Evolutionary conservation across 2,329 filamentous ascomycete species (phyloP), one percentile per base, ranked within the genome.

Genomic region (Botrytis galanthina): DNA sequence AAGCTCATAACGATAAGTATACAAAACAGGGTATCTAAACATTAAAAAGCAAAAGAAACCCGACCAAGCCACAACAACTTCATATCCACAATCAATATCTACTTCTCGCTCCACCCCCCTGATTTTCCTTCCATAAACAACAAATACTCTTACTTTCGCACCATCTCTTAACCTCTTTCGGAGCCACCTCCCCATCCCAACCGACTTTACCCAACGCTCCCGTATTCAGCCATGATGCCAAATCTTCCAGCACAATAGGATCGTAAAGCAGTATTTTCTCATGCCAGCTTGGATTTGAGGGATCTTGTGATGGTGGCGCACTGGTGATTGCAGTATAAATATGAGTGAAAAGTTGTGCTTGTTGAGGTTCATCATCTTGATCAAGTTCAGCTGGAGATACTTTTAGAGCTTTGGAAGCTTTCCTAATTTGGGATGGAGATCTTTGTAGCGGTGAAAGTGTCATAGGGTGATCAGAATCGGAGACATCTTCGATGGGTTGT

Each of bases 231-330:
- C 94, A 98, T 0, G 84, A 83, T 0, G 95, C 88, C 22, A 99
- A 84, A 76, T 98, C 94, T 82, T 98, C 95, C 0, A 98, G 83
- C 1, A 96, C 87, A 61, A 99, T 92, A 0, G 95, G 94, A 78
- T 98, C 95, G 80, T 97, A 98, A 81, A 98, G 89, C 9, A 98
- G 85, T 64, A 99, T 98, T 83, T 94, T 97, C 82, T 98, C 94
- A 78, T 97, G 87, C 93, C 95, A 98, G 3, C 89, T 94, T 22
- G 89, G 89, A 3, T 86, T 80, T 10, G 76, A 75, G 0, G 86
- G 82, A 76, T 90, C 84, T 6, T 78, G 84, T 0, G 87, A 85
- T 20, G 84, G 84, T 4, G 88, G 85, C 6, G 85, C 84, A 0
- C 83, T 83, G 14, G 79, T 86, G 16, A 92, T 83, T 0, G 89